Base-by-base conservation (phyloP, 1,139 yeast genomes). In the Geotrichum citri-aurantii region DNA sequence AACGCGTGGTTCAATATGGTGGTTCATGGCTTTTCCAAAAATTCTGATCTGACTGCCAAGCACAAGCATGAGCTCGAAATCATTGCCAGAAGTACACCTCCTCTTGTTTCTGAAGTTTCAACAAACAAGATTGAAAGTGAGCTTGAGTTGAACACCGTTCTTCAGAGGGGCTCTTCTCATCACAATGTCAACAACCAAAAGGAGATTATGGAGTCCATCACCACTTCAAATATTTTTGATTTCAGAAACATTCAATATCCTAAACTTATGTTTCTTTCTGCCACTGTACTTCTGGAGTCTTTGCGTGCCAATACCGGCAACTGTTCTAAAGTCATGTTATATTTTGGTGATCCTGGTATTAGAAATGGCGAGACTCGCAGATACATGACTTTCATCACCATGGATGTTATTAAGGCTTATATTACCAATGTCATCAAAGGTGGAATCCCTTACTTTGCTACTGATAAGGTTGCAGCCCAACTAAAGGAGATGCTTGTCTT, bases 1-100 rank as follows among this genome's bases (percentile, higher is more conserved):
- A 88, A 93, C 71, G 84, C 90, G 54, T 95, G 99, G 99, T 91
- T 88, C 71, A 93, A 92, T 68, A 79, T 93, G 81, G 95, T 87
- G 3, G 89, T 92, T 50, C 97, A 93, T 72, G 99, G 99, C 0
- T 91, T 85, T 69, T 81, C 85, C 26, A 77, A 79, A 56, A 79
- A 80, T 55, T 85, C 96, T 0, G 77, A 78, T 14, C 76, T 84
- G 66, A 80, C 85, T 11, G 74, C 76, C 58, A 73, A 75, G 11
- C 79, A 81, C 66, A 69, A 74, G 58, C 62, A 63, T 0, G 83
- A 81, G 44, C 77, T 95, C 57, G 79, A 81, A 66, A 77, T 84
- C 59, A 88, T 95, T 66, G 98, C 99, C 0, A 83, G 86, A 67
- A 87, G 82, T 67, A 81, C 97, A 4, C 99, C 99, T 4, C 95